Evolutionary conservation across 108 stramenopile genomes (phyloP), one percentile per base, ranked within the genome.

Genomic region (Mediolabrus comicus): DNA sequence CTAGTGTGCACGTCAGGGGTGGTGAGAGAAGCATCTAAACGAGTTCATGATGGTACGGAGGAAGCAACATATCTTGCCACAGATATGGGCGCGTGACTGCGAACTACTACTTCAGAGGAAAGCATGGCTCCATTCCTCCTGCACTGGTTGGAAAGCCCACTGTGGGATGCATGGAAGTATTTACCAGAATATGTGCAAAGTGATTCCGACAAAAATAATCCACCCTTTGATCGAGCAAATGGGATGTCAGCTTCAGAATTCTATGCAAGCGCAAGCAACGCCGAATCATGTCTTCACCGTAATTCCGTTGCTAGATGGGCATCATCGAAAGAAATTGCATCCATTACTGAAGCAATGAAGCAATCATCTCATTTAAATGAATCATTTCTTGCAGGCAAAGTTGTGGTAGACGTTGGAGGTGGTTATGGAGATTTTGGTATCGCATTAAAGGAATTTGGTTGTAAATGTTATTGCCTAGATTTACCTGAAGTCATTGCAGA

Each of bases 111-210:
- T 12, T 13, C 24, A 24, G 26, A 56, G 24, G 3, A 52, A 26
- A 74, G 61, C 39, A 73, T 79, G 72, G 35, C 72, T 3, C 39
- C 67, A 7, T 79, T 79, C 41, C 36, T 69, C 14, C 59, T 69
- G 55, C 77, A 79, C 57, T 74, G 77, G 77, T 49, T 53, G 29
- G 77, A 79, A 29, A 1, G 6, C 7, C 66, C 77, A 19, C 9
- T 79, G n/a, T 79, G 77, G 77, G 56, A 69, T 62, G 72, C 77
- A 55, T 79, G 72, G 77, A 62, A 67, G n/a, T 32, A 79, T 22
- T 67, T 79, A 51, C 72, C 77, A 14, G 41, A 49, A 41, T 79
- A 73, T 56, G 66, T 79, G 3, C 52, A 59, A 25, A 72, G 66
- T 19, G 14, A 4, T 19, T 17, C 31, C 1, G 69, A 75, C 36